Evolutionary conservation across 2,329 filamentous ascomycete genomes (phyloP), one percentile per base, ranked within the genome.

Genomic region (Trichoderma sp.): DNA sequence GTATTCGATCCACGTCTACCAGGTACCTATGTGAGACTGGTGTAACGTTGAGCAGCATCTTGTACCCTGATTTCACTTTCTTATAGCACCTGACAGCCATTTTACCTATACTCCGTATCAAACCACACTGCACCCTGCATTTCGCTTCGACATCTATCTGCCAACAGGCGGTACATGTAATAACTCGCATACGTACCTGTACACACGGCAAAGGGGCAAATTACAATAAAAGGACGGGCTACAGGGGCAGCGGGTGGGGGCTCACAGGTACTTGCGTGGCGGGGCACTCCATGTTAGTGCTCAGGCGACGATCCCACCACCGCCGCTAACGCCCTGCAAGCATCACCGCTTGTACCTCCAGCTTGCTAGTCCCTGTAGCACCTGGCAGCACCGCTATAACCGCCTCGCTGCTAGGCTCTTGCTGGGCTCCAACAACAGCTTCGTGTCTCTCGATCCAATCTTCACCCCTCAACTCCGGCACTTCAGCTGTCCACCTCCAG

Each of bases 141-240:
- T 21, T 32, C 28, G 18, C 9, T 21, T n/a, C 56, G 11, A 21
- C 14, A 43, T 43, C 18, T 15, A 43, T 43, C 39, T n/a, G 39
- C 39, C 39, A 43, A 51, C 18, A 51, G 43, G 43, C n/a, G n/a
- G 18, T 30, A 68, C 34, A 24, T 58, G 43, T 43, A 43, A 43
- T 43, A 32, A 18, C 56, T 32, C 18, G 28, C 12, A 28, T 28
- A 58, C 43, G 43, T 51, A 51, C 43, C 43, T 51, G 43, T 53
- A 53, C 47, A 14, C 47, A 56, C 47, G n/a, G 65, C 65, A 68
- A 68, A 68, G 65, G 65, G 65, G 65, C 65, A 68, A 60, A 68
- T 68, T 60, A 56, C 51, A 58, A 57, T 60, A 32, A 60, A 18
- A 30, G 28, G 53, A 57, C 28, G 36, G 18, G 24, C 65, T 60